Conservation (phyloP, 2,329 filamentous ascomycete species). For the Mariannaea sp. region DNA sequence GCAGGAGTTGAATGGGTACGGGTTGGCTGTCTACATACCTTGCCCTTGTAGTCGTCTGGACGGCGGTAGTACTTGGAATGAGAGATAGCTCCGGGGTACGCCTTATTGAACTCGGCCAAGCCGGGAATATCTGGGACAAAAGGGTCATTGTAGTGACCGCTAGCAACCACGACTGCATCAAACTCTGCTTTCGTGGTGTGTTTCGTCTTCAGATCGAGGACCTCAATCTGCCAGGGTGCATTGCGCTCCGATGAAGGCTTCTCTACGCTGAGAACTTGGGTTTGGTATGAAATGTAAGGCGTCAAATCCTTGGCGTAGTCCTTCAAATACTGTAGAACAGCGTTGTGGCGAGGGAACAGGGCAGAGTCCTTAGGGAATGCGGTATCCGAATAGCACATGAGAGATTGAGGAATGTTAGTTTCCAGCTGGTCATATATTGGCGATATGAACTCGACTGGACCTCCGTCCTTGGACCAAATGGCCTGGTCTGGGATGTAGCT, state of each 20-base stretch:
- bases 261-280: slow-evolving; percentile 59
- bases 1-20: too few species aligned
- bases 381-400: slow-evolving; percentile 73
- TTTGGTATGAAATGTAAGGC: slow-evolving; percentile 62
- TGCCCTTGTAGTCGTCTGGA: slow-evolving; percentile 39
- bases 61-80: slow-evolving; percentile 73
- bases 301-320: slow-evolving; percentile 65
- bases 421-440: slow-evolving; percentile 73
- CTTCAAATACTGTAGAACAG: slow-evolving; percentile 68
- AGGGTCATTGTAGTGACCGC: slow-evolving; percentile 66
- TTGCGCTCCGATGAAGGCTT: slow-evolving; percentile 23
- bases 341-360: slow-evolving; percentile 68
- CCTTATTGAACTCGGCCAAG: slow-evolving; percentile 55
- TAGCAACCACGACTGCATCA: slow-evolving; percentile 67
- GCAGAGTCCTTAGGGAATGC: slow-evolving; percentile 61
- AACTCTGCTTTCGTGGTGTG: slow-evolving; percentile 46
- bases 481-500: slow-evolving; percentile 50
- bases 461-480: slow-evolving; percentile 34
- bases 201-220: slow-evolving; percentile 38
- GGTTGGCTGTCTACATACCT: slow-evolving; percentile 29
- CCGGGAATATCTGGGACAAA: slow-evolving; percentile 62
- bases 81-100: slow-evolving; percentile 55
- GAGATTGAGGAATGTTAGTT: slow-evolving; percentile 73
- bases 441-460: slow-evolving; percentile 62
- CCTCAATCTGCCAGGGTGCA: slow-evolving; percentile 51